Percentiles rank a stretch among this genome's conserved stretches.
Conservation (phyloP, 1,284 basidiomycete species). For the Lignosus rhinocerotis region DNA sequence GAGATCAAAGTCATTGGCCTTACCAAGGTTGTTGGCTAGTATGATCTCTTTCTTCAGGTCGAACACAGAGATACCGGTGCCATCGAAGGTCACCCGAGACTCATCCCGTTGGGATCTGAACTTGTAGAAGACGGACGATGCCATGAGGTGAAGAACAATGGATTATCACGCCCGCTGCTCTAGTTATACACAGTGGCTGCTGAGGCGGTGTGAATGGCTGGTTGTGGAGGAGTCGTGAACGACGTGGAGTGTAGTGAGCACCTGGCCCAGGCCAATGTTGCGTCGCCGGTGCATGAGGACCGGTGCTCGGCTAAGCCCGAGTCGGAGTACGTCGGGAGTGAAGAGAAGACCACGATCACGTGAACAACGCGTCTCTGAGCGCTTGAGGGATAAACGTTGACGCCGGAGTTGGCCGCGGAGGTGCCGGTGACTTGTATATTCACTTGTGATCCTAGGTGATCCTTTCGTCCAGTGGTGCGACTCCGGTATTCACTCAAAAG, state of each 20-base stretch:
- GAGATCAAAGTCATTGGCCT: constrained; percentile 97
- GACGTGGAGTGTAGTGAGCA: background rate
- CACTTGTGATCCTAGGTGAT: background rate
- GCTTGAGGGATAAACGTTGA: background rate
- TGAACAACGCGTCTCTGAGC: background rate
- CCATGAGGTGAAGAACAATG: constrained; percentile 52
- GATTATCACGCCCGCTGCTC: constrained; percentile 24
- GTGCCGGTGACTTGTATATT: background rate
- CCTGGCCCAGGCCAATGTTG: too few relatives aligned
- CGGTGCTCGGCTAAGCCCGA: background rate
- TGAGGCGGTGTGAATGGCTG: background rate
- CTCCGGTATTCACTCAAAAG: background rate
- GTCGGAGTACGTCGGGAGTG: constrained; percentile 6
- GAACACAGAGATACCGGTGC: constrained; percentile 98
- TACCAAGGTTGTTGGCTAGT: constrained; percentile 91
- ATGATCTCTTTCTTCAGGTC: constrained; percentile 99
- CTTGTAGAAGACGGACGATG: constrained; percentile 96
- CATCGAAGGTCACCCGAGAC: constrained; percentile 95
- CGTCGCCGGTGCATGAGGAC: background rate
- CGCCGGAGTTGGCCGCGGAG: too few relatives aligned
- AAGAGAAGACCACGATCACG: background rate
- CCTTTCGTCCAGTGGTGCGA: background rate
- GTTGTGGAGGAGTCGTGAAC: background rate
- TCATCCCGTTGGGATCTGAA: constrained; percentile 96
- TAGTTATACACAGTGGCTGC: constrained; percentile 13